Evolutionary conservation across 768 basidiomycete genomes (phyloP).

Genomic region (Podaxis sp.): DNA sequence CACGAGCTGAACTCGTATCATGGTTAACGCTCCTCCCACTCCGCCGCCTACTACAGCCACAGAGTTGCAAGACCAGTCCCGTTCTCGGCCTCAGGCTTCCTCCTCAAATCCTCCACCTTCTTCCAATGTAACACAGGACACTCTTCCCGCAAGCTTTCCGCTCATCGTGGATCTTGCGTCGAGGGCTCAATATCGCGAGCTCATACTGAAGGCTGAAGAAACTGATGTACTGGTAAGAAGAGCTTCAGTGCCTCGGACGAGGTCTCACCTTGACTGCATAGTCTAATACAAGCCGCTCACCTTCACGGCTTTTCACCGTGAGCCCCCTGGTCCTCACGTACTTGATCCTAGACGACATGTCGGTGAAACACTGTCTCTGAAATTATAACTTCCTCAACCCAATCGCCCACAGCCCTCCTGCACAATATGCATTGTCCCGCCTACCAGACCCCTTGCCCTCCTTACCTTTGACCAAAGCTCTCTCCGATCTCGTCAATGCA

Average conservation of each 20-base stretch:
- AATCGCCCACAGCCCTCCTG: conserved; percentile 46
- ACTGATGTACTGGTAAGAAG: conserved; percentile 52
- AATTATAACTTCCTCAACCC: conserved; percentile 4
- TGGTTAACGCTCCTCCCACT: conserved; percentile 63
- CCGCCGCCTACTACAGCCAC: conserved; percentile 59
- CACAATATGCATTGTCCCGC: conserved; percentile 56
- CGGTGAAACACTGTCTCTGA: conserved; percentile 24
- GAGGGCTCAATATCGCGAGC: conserved; percentile 39
- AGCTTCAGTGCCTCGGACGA: neutral
- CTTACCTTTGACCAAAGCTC: conserved; percentile 45
- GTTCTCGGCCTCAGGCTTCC: conserved; percentile 27
- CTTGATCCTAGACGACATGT: conserved; percentile 65
- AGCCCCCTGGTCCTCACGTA: conserved; percentile 66
- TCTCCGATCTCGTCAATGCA: conserved; percentile 48
- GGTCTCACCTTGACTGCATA: conserved; percentile 5
- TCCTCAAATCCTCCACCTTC: conserved; percentile 18
- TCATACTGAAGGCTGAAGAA: conserved; percentile 49
- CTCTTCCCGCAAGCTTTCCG: conserved; percentile 46
- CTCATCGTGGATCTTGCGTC: conserved; percentile 44
- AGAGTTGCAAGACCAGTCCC: conserved; percentile 52
- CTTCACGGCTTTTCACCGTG: conserved; percentile 50
- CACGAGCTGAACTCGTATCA: conserved; percentile 21
- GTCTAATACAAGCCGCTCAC: conserved; percentile 36
- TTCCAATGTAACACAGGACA: conserved; percentile 24
- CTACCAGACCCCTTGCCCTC: conserved; percentile 47